phyloP scores from a whole-genome alignment of 2,329 filamentous ascomycete species.

The Paecilomyces fulvus region DNA sequence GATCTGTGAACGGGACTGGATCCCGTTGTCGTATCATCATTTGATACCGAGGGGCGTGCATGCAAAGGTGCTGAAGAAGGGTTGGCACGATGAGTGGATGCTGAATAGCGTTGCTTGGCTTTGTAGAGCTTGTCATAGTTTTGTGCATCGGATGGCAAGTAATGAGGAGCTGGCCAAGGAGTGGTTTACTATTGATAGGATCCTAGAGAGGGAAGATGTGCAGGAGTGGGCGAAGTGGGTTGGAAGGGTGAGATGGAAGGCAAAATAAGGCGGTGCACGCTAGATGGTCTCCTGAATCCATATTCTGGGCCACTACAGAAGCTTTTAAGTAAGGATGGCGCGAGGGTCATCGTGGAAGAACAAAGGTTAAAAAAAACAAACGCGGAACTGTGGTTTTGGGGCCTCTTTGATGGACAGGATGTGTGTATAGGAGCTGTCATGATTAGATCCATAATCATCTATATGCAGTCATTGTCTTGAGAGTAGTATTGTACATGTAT shows the following conservation, averaged over 20 bases:
- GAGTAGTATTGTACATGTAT: not conserved
- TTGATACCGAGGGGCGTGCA: constrained; percentile 73
- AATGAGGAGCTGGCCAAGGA: constrained; percentile 71
- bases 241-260: constrained; percentile 65
- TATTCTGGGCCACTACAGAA: no score
- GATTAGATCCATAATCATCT: not conserved
- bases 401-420: not conserved
- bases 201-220: constrained; percentile 65
- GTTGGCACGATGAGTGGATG: constrained; percentile 69
- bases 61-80: constrained; percentile 64
- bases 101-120: constrained; percentile 79
- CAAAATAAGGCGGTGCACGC: constrained; percentile 25
- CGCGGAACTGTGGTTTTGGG: not conserved
- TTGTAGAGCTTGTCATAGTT: constrained; percentile 74
- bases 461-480: not conserved
- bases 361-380: not conserved
- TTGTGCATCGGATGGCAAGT: constrained; percentile 65
- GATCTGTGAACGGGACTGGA: constrained; percentile 65
- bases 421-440: not conserved
- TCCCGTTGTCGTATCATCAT: constrained; percentile 75
- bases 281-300: no score
- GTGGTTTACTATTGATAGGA: constrained; percentile 63
- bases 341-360: no score
- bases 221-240: constrained; percentile 65
- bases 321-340: no score